Evolutionary conservation across 345 rosid species (phyloP), one percentile per base, ranked within the genome.

Genomic region (Brassica rapa): DNA sequence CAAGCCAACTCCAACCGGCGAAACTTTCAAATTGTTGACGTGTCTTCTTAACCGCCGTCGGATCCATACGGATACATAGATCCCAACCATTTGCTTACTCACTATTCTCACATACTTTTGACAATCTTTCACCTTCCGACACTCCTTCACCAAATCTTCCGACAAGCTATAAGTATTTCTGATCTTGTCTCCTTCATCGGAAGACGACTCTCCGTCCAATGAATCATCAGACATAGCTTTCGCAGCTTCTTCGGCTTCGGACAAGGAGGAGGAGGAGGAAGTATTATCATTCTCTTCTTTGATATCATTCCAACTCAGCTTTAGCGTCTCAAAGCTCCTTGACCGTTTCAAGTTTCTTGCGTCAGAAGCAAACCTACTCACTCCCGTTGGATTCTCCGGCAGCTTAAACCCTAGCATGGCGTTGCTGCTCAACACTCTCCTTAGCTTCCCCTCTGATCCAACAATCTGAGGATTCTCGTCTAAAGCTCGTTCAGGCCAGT

Each of bases 81-180:
- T 93, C 61, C 99, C 99, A 24, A 96, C 97, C 99, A 96, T 96
- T 83, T 96, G 99, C 84, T 96, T 96, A 88, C 99, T 89, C 53
- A 91, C 94, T 61, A 96, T 90, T 56, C 99, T 84, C 6, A 91
- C 91, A 66, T 93, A 96, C 73, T 80, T 87, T 8, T 82, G 74
- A 56, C 73, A 73, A 57, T 85, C 65, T 77, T 80, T 88, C 61
- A 60, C 65, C 51, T 81, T 76, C 80, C 69, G 62, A 81, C 80
- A 81, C 19, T 81, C 83, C 0, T 80, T 73, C n/a, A 75, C 73
- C 65, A 75, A 43, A 70, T 75, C 76, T 32, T 70, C 72, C 4
- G 80, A 30, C 19, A 80, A 71, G 46, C 83, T 80, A 2, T 81
- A 75, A 56, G 21, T 65, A 14, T 71, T 60, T 10, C 23, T 27